Percentiles rank a stretch among this genome's conserved stretches.
Conservation (phyloP, 2,329 filamentous ascomycete genomes). For the Stagonosporopsis cucurbitacearum region DNA sequence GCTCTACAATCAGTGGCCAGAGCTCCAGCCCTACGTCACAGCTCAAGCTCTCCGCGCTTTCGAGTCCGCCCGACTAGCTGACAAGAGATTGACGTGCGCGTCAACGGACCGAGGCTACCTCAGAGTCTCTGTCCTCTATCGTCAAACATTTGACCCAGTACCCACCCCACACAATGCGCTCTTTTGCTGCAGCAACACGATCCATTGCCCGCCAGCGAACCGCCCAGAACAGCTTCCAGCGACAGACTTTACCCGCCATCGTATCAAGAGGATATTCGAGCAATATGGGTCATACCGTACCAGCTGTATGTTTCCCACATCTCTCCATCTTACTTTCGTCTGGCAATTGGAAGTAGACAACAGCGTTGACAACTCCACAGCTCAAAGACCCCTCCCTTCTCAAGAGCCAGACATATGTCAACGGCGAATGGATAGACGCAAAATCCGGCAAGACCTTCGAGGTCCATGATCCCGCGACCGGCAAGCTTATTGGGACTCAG, state of each 20-base stretch:
- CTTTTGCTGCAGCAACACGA: slow-evolving; percentile 40
- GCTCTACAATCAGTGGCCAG: slow-evolving; percentile 16
- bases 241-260: slow-evolving; percentile 42
- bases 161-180: slow-evolving; percentile 36
- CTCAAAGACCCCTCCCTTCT: slow-evolving; percentile 67
- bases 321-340: not conserved
- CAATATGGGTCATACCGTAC: slow-evolving; percentile 52
- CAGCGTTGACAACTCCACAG: slow-evolving; percentile 34
- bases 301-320: slow-evolving; percentile 40
- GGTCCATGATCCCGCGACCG: slow-evolving; percentile 82
- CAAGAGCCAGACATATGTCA: slow-evolving; percentile 84
- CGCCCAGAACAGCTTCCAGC: slow-evolving; percentile 40
- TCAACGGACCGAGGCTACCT: slow-evolving; percentile 7
- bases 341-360: not conserved
- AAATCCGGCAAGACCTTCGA: slow-evolving; percentile 91
- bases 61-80: slow-evolving; percentile 2
- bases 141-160: slow-evolving; percentile 3
- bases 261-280: slow-evolving; percentile 49
- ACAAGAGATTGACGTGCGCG: slow-evolving; percentile 18
- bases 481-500: slow-evolving; percentile 78
- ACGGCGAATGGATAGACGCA: slow-evolving; percentile 89
- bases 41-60: slow-evolving; percentile 2
- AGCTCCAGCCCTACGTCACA: slow-evolving; percentile 20
- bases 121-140: not conserved
- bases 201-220: slow-evolving; percentile 40